A percentile compares a stretch with the other conserved stretches of the same genome.
These are phyloP conservation scores for Melocanna baccifera DNA, from an alignment of 176 grass and related monocot species.

Conservation along the genomic window DNA sequence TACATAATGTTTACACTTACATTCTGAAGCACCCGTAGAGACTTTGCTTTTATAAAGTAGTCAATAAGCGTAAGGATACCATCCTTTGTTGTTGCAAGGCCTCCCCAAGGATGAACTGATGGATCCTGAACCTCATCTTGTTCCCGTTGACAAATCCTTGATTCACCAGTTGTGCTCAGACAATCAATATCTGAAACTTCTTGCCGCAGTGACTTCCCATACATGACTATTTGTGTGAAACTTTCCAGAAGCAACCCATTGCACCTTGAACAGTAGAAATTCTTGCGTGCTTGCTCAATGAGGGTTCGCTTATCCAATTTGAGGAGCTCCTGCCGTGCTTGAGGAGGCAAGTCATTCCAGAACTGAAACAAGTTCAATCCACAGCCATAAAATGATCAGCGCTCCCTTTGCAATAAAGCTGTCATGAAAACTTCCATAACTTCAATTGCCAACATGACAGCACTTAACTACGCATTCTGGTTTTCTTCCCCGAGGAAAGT, in stretches of 20 bases:
- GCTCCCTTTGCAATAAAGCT: constrained; percentile 5
- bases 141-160: constrained; percentile 36
- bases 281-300: constrained; percentile 79
- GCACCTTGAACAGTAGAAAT: constrained; percentile 86
- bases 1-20: constrained; percentile 40
- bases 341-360: constrained; percentile 64
- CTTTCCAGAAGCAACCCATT: constrained; percentile 85
- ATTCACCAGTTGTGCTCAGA: constrained; percentile 18
- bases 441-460: background rate
- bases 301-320: constrained; percentile 76
- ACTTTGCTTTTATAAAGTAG: constrained; percentile 68
- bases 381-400: constrained; percentile 9
- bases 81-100: constrained; percentile 74
- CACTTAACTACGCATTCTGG: background rate
- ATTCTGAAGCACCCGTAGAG: constrained; percentile 67
- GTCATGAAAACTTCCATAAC: constrained; percentile 16
- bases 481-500: constrained; percentile 1
- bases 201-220: constrained; percentile 65
- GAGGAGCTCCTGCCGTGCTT: constrained; percentile 48
- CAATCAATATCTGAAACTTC: constrained; percentile 32
- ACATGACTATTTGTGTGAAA: constrained; percentile 74
- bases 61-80: constrained; percentile 66
- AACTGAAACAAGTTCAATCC: constrained; percentile 52
- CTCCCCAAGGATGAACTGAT: constrained; percentile 75
- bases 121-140: constrained; percentile 57